Evolutionary conservation across 257 asterid species (phyloP).

Genomic region (Henckelia pumila): DNA sequence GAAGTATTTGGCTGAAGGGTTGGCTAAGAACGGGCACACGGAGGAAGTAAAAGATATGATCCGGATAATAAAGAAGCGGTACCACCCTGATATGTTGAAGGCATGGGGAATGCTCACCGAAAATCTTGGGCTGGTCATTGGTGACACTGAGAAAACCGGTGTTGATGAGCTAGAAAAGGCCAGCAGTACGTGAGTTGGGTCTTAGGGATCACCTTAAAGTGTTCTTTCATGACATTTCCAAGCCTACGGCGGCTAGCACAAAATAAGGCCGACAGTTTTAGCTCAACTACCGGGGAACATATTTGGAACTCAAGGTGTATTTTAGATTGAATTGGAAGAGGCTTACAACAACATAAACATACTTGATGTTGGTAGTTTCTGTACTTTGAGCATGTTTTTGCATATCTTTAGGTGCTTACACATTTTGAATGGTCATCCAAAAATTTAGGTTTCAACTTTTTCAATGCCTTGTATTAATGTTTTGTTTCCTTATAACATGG

Average conservation of each 20-base stretch:
- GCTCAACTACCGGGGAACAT: background rate
- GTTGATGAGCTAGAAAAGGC: constrained; percentile 16
- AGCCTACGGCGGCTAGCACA: background rate
- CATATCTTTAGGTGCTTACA: background rate
- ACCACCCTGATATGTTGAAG: constrained; percentile 54
- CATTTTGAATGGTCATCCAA: background rate
- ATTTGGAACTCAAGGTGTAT: background rate
- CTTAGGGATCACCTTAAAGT: constrained; percentile 9
- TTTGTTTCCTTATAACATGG: background rate
- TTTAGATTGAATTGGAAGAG: background rate
- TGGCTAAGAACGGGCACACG: constrained; percentile 43
- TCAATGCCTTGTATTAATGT: background rate
- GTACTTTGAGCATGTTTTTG: background rate
- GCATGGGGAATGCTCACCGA: constrained; percentile 61
- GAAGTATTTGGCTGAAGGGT: constrained; percentile 64
- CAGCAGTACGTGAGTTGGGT: constrained; percentile 27
- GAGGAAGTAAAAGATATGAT: constrained; percentile 58
- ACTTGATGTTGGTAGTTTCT: background rate
- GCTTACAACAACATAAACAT: background rate
- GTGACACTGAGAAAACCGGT: constrained; percentile 14
- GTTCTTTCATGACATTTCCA: constrained; percentile 14
- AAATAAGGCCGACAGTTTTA: background rate
- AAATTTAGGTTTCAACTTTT: background rate
- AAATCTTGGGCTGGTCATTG: constrained; percentile 51
- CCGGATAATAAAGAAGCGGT: constrained; percentile 58